phyloP scores from a whole-genome alignment of 2,329 filamentous ascomycete genomes.

The Ascochyta clinopodiicola region DNA sequence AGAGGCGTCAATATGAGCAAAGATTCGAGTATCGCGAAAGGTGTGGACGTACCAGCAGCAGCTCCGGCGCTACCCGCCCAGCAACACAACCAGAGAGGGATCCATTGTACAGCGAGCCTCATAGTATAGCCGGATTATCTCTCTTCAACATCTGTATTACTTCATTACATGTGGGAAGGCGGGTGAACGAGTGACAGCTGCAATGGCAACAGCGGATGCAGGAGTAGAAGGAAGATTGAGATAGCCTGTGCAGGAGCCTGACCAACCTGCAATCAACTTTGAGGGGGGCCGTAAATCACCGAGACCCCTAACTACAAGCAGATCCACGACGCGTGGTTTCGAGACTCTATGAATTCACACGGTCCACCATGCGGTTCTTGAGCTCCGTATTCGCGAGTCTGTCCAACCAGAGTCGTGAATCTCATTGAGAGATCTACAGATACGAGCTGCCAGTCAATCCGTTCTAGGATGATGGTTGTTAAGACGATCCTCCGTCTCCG shows the following conservation, averaged over 20 bases:
- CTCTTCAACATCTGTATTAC: background rate
- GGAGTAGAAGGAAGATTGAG: slow-evolving; percentile 4
- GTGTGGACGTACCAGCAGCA: slow-evolving; percentile 1
- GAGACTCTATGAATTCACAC: slow-evolving; percentile 1
- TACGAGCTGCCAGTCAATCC: slow-evolving; percentile 4
- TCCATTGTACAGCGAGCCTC: slow-evolving; percentile 12
- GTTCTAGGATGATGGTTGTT: slow-evolving; percentile 4
- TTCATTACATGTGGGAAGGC: slow-evolving; percentile 9
- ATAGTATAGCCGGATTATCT: slow-evolving; percentile 9
- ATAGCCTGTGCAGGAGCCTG: background rate
- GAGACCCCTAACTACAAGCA: slow-evolving; percentile 3
- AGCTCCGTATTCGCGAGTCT: slow-evolving; percentile 1
- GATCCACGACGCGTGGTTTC: slow-evolving; percentile 14
- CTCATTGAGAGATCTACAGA: slow-evolving; percentile 3
- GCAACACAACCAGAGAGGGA: slow-evolving; percentile 7
- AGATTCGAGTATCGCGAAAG: background rate
- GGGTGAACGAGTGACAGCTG: slow-evolving; percentile 8
- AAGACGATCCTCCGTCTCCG: background rate
- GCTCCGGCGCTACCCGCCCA: slow-evolving; percentile 8
- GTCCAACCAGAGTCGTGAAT: slow-evolving; percentile 2
- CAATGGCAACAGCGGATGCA: background rate
- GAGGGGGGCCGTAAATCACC: slow-evolving; percentile 3
- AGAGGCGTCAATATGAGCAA: slow-evolving; percentile 2
- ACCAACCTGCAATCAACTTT: slow-evolving; percentile 1
- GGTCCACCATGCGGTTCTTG: background rate